Base-by-base conservation (phyloP, 2,329 filamentous ascomycete genomes). In the Westerdykella aurantiaca region DNA sequence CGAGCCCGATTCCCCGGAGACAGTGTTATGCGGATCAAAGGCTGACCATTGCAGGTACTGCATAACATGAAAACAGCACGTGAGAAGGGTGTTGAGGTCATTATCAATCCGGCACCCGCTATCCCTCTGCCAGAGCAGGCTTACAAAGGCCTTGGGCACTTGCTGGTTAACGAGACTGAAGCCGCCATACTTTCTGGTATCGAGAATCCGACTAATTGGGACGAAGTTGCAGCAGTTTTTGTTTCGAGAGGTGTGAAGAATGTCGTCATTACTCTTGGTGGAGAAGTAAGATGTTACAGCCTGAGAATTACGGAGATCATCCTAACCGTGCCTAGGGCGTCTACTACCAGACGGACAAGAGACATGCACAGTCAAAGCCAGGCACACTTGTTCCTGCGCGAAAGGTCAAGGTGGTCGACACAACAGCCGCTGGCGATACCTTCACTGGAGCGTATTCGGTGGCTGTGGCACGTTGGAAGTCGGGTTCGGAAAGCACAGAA, bases 161-260 rank as follows among this genome's bases (percentile, higher is more conserved):
- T 96, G 35, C 80, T 96, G 40, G 79, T 96, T 57, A 96, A 97
- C 61, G 90, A 96, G 72, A 93, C 85, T 1, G 90, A 96, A 71
- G 87, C 89, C 2, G 78, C 82, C 7, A 78, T 90, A 39, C 76
- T 95, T 43, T 82, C 80, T 0, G 80, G 78, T 1, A 72, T 66
- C n/a, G 55, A 58, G 22, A 62, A 55, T 39, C 57, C 50, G 10
- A 61, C 46, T 34, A 63, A 63, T 3, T 62, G 63, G 52, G 57
- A 67, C 33, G 52, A 60, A 18, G 58, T 69, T 12, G 63, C 66
- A 12, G 54, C 60, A 3, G 40, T 58, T 39, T 93, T 95, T 66
- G 69, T 90, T 34, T 61, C 66, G 6, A 73, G 77, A 40, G 89
- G 89, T 6, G 88, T 94, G 2, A 70, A 72, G 39, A 86, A 87